Percentiles rank a stretch among this genome's conserved stretches.
phyloP scores from a whole-genome alignment of 441 rosid genomes.

The Erodium moschatum region DNA sequence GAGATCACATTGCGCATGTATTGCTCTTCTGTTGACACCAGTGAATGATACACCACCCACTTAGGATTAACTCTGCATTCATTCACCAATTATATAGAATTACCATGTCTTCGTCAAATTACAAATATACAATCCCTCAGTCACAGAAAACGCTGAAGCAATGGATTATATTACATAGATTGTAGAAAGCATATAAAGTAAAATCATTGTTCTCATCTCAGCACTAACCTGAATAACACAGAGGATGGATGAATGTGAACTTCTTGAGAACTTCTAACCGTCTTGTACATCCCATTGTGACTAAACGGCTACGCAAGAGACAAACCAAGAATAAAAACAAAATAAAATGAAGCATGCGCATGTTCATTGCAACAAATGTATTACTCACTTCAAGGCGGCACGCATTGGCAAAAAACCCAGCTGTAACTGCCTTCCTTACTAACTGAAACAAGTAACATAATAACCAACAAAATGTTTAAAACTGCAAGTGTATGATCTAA shows the following conservation, averaged over 20 bases:
- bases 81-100: not conserved
- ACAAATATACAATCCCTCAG: too few relatives aligned
- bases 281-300: slow-evolving; percentile 74
- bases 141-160: too few relatives aligned
- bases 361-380: slow-evolving; percentile 7
- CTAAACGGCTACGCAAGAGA: slow-evolving; percentile 45
- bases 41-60: slow-evolving; percentile 73
- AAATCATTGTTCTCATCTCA: slow-evolving; percentile 9
- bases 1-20: slow-evolving; percentile 75
- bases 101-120: too few relatives aligned
- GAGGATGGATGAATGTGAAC: slow-evolving; percentile 86
- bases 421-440: slow-evolving; percentile 70
- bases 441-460: slow-evolving; percentile 33
- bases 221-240: slow-evolving; percentile 70
- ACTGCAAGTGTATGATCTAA: too few relatives aligned
- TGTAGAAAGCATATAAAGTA: not conserved
- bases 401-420: slow-evolving; percentile 88
- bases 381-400: slow-evolving; percentile 64
- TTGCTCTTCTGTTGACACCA: slow-evolving; percentile 78
- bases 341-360: not conserved
- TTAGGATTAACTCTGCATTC: slow-evolving; percentile 83
- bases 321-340: not conserved
- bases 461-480: too few relatives aligned
- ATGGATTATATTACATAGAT: too few relatives aligned
- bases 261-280: slow-evolving; percentile 85